Evolutionary conservation across 192 early-diverging fungal genomes (phyloP).

Genomic region (Obelidium mucronatum): DNA sequence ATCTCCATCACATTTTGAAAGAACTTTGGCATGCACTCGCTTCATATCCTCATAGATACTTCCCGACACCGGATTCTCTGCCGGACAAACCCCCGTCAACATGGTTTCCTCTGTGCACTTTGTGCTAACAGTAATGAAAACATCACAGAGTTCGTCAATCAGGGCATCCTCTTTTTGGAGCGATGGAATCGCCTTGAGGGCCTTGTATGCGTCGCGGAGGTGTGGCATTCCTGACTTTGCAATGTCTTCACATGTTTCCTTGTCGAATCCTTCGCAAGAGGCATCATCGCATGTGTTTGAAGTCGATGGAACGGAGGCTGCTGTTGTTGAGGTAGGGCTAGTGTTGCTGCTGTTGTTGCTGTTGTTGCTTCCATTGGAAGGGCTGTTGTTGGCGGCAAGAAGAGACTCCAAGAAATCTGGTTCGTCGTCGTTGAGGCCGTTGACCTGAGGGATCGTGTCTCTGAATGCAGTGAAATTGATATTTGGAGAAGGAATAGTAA

Average conservation of each 20-base stretch:
- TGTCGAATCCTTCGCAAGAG: not conserved
- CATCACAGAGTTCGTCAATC: constrained; percentile 15
- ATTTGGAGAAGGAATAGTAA: not conserved
- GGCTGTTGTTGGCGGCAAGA: not conserved
- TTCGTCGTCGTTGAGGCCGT: not conserved
- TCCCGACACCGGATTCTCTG: not conserved
- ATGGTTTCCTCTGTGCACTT: not conserved
- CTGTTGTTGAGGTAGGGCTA: not conserved
- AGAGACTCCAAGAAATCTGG: constrained; percentile 2
- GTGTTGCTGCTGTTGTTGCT: not conserved
- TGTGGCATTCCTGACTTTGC: too few species aligned
- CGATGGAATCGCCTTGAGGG: not conserved
- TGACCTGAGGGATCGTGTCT: not conserved
- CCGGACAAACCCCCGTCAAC: not conserved
- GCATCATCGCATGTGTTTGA: not conserved
- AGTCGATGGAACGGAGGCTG: not conserved
- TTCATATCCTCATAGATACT: not conserved
- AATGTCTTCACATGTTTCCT: not conserved
- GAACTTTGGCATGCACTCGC: not conserved
- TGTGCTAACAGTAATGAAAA: not conserved
- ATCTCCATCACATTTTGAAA: not conserved
- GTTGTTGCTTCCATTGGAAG: not conserved
- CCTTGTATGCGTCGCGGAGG: not conserved
- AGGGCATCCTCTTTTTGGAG: not conserved
- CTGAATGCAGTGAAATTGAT: constrained; percentile 9